Evolutionary conservation across 2,329 filamentous ascomycete genomes (phyloP).

Genomic region (Aspergillus sp.): DNA sequence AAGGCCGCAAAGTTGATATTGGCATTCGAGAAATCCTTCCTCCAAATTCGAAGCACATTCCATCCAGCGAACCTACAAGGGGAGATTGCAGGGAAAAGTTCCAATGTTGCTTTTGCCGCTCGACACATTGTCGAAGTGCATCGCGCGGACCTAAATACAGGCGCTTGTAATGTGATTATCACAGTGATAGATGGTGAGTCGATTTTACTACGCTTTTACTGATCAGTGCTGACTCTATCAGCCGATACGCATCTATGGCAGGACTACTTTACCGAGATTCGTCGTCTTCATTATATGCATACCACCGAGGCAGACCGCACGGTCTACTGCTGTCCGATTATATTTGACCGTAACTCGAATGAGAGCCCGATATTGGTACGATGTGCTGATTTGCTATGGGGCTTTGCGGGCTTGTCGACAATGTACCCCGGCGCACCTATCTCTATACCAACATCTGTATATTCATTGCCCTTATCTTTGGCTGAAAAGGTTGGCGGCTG

Average conservation of each 20-base stretch:
- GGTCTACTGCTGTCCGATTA: conserved; percentile 65
- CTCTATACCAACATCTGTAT: conserved; percentile 68
- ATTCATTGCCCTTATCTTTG: conserved; percentile 63
- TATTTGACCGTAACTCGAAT: conserved; percentile 71
- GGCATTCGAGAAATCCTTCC: conserved; percentile 61
- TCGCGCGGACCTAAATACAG: conserved; percentile 12
- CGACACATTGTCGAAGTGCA: conserved; percentile 20
- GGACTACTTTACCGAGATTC: conserved; percentile 63
- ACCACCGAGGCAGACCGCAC: conserved; percentile 42
- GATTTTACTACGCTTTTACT: background rate
- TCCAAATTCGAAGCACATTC: conserved; percentile 61
- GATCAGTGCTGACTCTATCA: conserved; percentile 4
- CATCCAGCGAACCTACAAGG: conserved; percentile 63
- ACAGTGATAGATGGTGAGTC: conserved; percentile 68
- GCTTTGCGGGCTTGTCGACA: conserved; percentile 65
- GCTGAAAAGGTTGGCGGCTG: conserved; percentile 67
- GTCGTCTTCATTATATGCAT: conserved; percentile 57
- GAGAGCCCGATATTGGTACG: conserved; percentile 63
- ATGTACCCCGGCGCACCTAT: conserved; percentile 61
- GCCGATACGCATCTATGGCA: conserved; percentile 59
- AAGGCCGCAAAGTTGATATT: conserved; percentile 61
- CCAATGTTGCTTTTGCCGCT: conserved; percentile 68
- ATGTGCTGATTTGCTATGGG: conserved; percentile 69
- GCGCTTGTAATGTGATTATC: conserved; percentile 58
- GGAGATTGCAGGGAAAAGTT: conserved; percentile 69